Percentiles rank a stretch among this genome's conserved stretches.
Conservation (phyloP, 176 grass and related monocot genomes). For the Avena insularis region DNA sequence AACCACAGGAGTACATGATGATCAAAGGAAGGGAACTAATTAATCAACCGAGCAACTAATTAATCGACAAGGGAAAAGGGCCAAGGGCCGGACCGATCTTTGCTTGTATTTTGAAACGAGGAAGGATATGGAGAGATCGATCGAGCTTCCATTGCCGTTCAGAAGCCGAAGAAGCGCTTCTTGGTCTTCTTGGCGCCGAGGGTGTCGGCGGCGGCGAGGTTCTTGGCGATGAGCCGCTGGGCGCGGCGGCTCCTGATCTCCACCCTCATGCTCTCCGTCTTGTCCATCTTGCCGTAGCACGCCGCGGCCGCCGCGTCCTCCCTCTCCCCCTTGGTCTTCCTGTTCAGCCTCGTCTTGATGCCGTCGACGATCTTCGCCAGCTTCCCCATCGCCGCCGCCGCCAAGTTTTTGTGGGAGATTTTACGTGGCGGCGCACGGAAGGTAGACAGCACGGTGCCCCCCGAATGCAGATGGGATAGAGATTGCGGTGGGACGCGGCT, state of each 20-base stretch:
- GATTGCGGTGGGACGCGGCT: background rate
- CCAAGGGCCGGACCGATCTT: background rate
- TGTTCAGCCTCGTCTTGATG: conserved; percentile 73
- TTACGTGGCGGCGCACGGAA: background rate
- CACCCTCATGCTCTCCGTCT: conserved; percentile 88
- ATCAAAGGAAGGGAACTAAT: background rate
- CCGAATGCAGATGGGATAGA: background rate
- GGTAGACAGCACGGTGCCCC: too few relatives aligned
- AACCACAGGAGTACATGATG: background rate
- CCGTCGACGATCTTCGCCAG: conserved; percentile 68
- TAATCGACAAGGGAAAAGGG: background rate
- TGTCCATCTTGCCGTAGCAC: conserved; percentile 72
- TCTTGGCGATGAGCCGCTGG: conserved; percentile 80
- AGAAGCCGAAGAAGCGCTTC: conserved; percentile 56
- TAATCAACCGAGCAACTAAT: background rate
- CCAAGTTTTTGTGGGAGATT: background rate
- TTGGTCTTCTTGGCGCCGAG: conserved; percentile 35
- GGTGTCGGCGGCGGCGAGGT: conserved; percentile 63
- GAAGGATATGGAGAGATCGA: background rate
- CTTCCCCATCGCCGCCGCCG: conserved; percentile 57
- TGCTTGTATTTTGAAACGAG: background rate
- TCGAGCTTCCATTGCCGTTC: conserved; percentile 7
- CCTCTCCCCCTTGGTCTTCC: conserved; percentile 32
- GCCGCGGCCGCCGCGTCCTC: background rate
- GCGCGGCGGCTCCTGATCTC: conserved; percentile 80